Percentiles rank a stretch among this genome's conserved stretches.
phyloP scores from a whole-genome alignment of 2,329 filamentous ascomycete species.

The Colletotrichum siamense region DNA sequence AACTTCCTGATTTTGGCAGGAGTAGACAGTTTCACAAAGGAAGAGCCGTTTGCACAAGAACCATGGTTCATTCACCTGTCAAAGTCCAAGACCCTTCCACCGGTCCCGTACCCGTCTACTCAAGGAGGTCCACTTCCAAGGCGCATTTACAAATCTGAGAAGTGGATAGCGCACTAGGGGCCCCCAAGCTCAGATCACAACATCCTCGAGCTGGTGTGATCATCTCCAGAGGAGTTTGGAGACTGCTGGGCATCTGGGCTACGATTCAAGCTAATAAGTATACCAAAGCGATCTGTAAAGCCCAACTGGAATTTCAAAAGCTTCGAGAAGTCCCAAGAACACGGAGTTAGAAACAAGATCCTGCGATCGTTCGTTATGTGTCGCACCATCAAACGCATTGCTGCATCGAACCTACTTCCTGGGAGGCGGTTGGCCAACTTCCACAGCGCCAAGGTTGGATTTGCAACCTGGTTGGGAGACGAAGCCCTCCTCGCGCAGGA shows the following conservation, averaged over 20 bases:
- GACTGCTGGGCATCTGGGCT: background rate
- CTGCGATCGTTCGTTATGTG: background rate
- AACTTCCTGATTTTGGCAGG: background rate
- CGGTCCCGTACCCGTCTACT: background rate
- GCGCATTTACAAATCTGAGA: background rate
- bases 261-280: background rate
- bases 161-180: background rate
- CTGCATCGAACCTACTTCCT: background rate
- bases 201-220: background rate
- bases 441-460: background rate
- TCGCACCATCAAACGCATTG: background rate
- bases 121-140: background rate
- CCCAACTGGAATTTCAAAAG: background rate
- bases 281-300: background rate
- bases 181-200: background rate
- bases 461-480: background rate
- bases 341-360: background rate
- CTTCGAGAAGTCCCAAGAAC: background rate
- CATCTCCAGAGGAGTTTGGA: background rate
- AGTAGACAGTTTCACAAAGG: background rate
- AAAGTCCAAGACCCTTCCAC: background rate
- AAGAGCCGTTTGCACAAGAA: background rate
- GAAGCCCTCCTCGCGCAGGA: background rate
- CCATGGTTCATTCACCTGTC: background rate
- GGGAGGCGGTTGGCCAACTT: background rate